Evolutionary conservation across 2,329 filamentous ascomycete species (phyloP).

Genomic region (Parastagonospora nodorum): DNA sequence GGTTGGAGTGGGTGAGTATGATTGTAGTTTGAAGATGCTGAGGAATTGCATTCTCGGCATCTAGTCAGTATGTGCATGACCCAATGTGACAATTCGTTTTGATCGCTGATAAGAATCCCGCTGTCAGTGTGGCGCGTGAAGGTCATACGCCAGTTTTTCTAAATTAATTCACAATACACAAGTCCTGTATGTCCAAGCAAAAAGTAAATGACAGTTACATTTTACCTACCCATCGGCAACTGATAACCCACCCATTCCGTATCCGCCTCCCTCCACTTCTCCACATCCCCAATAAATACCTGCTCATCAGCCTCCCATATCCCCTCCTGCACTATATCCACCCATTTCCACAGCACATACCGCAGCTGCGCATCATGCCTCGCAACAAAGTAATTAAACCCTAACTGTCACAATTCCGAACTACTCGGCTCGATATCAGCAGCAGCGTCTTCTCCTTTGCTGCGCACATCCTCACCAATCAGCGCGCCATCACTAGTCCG

Average conservation of each 20-base stretch:
- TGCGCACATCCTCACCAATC: slow-evolving; percentile 8
- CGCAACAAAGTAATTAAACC: slow-evolving; percentile 11
- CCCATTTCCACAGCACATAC: slow-evolving; percentile 8
- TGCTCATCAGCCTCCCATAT: slow-evolving; percentile 8
- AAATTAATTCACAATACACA: no score
- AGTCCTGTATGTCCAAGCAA: no score
- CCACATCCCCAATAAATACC: slow-evolving; percentile 7
- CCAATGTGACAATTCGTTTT: no score
- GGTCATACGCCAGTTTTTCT: no score
- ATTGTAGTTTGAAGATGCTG: no score
- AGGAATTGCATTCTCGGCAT: no score
- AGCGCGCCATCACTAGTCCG: slow-evolving; percentile 11
- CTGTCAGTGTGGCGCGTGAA: no score
- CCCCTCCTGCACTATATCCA: slow-evolving; percentile 12
- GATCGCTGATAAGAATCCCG: no score
- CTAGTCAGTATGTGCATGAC: no score
- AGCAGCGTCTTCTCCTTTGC: slow-evolving; percentile 1
- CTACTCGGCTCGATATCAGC: slow-evolving; percentile 4
- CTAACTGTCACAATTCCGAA: slow-evolving; percentile 8
- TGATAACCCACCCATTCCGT: not conserved
- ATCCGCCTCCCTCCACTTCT: slow-evolving; percentile 10
- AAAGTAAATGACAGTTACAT: no score
- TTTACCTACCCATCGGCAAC: no score
- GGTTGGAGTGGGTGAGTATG: no score
- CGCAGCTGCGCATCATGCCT: slow-evolving; percentile 10